Conservation (phyloP, 768 basidiomycete species). For the Tephrocybe sp. region DNA sequence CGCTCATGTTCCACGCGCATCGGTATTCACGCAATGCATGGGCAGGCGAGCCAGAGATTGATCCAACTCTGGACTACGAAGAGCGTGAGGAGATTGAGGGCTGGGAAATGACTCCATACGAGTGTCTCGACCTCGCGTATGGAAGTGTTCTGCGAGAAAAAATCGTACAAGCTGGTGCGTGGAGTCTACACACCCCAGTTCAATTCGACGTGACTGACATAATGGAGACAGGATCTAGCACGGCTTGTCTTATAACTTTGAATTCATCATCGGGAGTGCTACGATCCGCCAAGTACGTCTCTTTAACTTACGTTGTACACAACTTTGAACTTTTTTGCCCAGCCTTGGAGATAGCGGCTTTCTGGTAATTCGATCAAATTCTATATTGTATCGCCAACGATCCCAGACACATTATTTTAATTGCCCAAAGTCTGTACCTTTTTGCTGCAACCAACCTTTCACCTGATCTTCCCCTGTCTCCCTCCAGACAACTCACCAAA, state of each 20-base stretch:
- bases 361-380: slow-evolving; percentile 64
- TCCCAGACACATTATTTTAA: slow-evolving; percentile 56
- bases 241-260: slow-evolving; percentile 72
- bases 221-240: slow-evolving; percentile 66
- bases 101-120: slow-evolving; percentile 71
- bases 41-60: slow-evolving; percentile 82
- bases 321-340: neutral
- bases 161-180: slow-evolving; percentile 62
- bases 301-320: neutral
- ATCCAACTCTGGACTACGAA: slow-evolving; percentile 73
- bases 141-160: slow-evolving; percentile 68
- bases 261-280: slow-evolving; percentile 74
- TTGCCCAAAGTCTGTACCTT: slow-evolving; percentile 44
- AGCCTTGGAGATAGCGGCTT: slow-evolving; percentile 83
- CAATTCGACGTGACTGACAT: slow-evolving; percentile 15
- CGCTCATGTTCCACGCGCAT: slow-evolving; percentile 85
- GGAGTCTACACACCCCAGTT: slow-evolving; percentile 18
- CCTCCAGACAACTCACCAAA: slow-evolving; percentile 50
- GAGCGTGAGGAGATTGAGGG: slow-evolving; percentile 65
- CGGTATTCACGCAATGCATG: slow-evolving; percentile 69
- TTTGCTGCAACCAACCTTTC: slow-evolving; percentile 8
- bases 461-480: slow-evolving; percentile 9
- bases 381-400: slow-evolving; percentile 52
- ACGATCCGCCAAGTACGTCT: slow-evolving; percentile 71
- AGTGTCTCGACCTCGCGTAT: slow-evolving; percentile 73